phyloP scores from a whole-genome alignment of 176 grass and related monocot species.

The Metroxylon sagu region DNA sequence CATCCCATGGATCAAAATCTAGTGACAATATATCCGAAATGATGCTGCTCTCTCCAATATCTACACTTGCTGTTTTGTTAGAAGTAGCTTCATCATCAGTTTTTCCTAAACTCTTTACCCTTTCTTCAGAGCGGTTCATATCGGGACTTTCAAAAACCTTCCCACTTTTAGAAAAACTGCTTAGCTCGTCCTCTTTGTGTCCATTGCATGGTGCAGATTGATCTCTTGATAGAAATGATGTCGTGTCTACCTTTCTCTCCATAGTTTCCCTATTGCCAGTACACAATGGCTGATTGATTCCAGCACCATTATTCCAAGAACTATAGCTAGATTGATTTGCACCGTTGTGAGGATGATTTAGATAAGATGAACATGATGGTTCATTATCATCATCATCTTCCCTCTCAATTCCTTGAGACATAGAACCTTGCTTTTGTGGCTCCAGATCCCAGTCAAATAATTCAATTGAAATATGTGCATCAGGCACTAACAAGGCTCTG shows the following conservation, averaged over 20 bases:
- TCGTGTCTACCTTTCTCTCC: constrained; percentile 20
- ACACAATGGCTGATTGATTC: constrained; percentile 11
- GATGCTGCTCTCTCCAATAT: constrained; percentile 76
- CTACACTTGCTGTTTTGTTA: constrained; percentile 49
- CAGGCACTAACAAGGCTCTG: constrained; percentile 17
- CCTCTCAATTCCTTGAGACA: constrained; percentile 14
- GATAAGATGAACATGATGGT: constrained; percentile 24
- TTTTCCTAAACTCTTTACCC: constrained; percentile 19
- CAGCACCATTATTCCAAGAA: constrained; percentile 25
- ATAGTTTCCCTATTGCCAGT: constrained; percentile 17
- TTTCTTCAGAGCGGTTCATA: constrained; percentile 27
- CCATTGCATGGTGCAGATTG: constrained; percentile 27
- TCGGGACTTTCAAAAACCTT: constrained; percentile 30
- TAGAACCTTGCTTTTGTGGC: constrained; percentile 14
- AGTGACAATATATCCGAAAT: constrained; percentile 79
- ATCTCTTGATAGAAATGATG: constrained; percentile 16
- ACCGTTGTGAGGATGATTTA: constrained; percentile 7
- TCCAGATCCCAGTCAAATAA: constrained; percentile 35
- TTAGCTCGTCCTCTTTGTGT: constrained; percentile 19
- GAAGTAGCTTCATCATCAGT: constrained; percentile 29
- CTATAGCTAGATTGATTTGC: constrained; percentile 4
- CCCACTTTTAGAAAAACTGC: constrained; percentile 25
- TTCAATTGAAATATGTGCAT: constrained; percentile 28
- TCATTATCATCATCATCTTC: constrained; percentile 21
- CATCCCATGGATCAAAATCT: constrained; percentile 92